Percentiles rank a stretch among this genome's conserved stretches.
Evolutionary conservation across 192 early-diverging fungal species (phyloP).

Genomic region (Coemansia sp.): DNA sequence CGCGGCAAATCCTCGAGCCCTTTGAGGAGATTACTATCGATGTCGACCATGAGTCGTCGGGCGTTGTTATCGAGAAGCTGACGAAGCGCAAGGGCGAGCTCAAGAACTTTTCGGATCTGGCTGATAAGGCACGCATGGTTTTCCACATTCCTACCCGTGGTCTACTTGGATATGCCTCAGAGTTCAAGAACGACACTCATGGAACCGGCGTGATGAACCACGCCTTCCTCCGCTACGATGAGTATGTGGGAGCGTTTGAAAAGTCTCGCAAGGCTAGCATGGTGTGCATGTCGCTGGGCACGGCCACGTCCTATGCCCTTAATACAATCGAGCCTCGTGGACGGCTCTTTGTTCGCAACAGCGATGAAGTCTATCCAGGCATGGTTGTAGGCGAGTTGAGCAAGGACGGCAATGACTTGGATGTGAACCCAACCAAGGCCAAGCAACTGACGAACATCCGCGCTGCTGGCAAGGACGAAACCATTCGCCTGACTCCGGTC

Average conservation of each 20-base stretch:
- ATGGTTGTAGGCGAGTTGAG: slow-evolving; percentile 89
- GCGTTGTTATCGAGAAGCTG: slow-evolving; percentile 84
- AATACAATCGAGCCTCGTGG: slow-evolving; percentile 78
- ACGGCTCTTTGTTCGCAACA: slow-evolving; percentile 75
- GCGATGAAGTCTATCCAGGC: slow-evolving; percentile 79
- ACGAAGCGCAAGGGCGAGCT: slow-evolving; percentile 82
- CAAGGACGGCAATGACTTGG: slow-evolving; percentile 71
- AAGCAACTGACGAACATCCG: slow-evolving; percentile 85
- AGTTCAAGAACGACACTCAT: slow-evolving; percentile 89
- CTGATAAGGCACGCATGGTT: slow-evolving; percentile 74
- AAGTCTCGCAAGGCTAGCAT: slow-evolving; percentile 78
- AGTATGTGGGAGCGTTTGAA: slow-evolving; percentile 74
- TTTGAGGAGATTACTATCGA: slow-evolving; percentile 86
- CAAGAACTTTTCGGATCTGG: slow-evolving; percentile 71
- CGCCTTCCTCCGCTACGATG: slow-evolving; percentile 73
- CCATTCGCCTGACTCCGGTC: slow-evolving; percentile 71
- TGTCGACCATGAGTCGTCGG: slow-evolving; percentile 71
- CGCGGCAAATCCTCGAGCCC: slow-evolving; percentile 68
- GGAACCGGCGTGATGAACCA: slow-evolving; percentile 84
- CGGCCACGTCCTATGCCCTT: slow-evolving; percentile 76
- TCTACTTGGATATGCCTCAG: slow-evolving; percentile 80
- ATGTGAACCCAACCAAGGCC: slow-evolving; percentile 83
- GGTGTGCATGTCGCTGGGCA: slow-evolving; percentile 71
- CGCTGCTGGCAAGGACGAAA: slow-evolving; percentile 77
- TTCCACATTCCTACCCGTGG: slow-evolving; percentile 85